Evolutionary conservation across 1,284 basidiomycete genomes (phyloP), one percentile per base, ranked within the genome.

Genomic region (Phellinidium pouzarii): DNA sequence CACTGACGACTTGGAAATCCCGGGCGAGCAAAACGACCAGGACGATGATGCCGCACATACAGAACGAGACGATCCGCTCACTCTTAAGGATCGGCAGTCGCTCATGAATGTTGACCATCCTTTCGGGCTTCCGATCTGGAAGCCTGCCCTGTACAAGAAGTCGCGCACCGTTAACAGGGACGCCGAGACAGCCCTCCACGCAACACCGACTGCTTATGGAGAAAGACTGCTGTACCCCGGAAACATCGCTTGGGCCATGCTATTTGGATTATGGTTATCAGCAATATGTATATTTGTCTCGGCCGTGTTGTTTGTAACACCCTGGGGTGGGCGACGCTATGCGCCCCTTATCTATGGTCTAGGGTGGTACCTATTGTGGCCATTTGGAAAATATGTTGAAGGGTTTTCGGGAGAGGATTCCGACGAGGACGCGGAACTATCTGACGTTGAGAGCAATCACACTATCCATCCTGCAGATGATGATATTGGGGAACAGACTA

Each of bases 61-160:
- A 17, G 61, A 64, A 3, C 69, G 69, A n/a, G 84, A 82, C 31
- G 93, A 97, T 61, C 91, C 90, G 36, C 93, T 98, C n/a, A 99
- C 95, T 0, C 73, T 99, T 60, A 94, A 90, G 69, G 94, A 98
- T 62, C 84, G 96, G 26, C 96, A 99, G 68, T 97, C 96, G 43
- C 87, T 95, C 61, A 96, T 99, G 68, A 99, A 99, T 71, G 94
- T 97, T 65, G 93, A 97, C 66, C 96, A 99, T 69, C 96, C 96
- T 5, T 99, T 99, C 68, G 96, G 96, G 76, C 78, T 99, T 59
- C 96, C 93, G 43, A 98, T 99, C 65, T 99, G 96, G 96, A 99
- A 99, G 70, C 96, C 96, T 11, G 96, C 96, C 0, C 71, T 99
- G 50, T 99, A 99, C 82, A 95, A 96, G 71, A 99, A 99, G 68